Evolutionary conservation across 1,284 basidiomycete genomes (phyloP).

Genomic region (Leccinum ponderosum): DNA sequence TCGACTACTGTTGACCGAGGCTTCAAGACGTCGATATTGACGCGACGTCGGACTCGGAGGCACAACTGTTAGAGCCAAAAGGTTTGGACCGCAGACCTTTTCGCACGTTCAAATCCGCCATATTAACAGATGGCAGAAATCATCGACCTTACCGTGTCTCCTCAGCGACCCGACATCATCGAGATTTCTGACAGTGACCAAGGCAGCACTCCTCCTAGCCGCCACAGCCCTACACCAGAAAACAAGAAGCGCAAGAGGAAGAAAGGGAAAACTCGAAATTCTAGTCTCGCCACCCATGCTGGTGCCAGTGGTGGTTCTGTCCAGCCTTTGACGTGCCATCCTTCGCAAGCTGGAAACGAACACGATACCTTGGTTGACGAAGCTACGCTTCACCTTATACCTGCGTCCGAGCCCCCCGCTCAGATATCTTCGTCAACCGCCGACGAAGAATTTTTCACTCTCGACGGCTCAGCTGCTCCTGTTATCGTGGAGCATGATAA

Average conservation of each 20-base stretch:
- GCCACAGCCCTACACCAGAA: conserved; percentile 6
- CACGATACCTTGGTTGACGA: not conserved
- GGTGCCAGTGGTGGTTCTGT: conserved; percentile 8
- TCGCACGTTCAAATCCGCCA: not conserved
- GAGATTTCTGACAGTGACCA: conserved; percentile 29
- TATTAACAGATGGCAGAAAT: conserved; percentile 29
- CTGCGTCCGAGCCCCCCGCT: conserved; percentile 3
- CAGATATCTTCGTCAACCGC: not conserved
- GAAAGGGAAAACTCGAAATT: conserved; percentile 18
- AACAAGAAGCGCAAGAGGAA: conserved; percentile 21
- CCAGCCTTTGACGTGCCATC: conserved; percentile 21
- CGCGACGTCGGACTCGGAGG: not conserved
- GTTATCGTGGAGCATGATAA: conserved; percentile 15
- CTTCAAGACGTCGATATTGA: too few species aligned
- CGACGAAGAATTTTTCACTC: conserved; percentile 46
- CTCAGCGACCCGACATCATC: conserved; percentile 27
- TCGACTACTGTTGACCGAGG: not conserved
- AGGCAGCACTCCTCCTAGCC: conserved; percentile 5
- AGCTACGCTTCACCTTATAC: conserved; percentile 2
- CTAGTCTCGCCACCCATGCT: conserved; percentile 7
- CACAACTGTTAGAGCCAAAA: not conserved
- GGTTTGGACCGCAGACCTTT: not conserved
- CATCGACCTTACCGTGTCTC: conserved; percentile 33
- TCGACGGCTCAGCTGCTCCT: conserved; percentile 48
- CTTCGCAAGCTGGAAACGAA: conserved; percentile 12